Evolutionary conservation across 257 asterid genomes (phyloP).

Genomic region (Solanum piurae): DNA sequence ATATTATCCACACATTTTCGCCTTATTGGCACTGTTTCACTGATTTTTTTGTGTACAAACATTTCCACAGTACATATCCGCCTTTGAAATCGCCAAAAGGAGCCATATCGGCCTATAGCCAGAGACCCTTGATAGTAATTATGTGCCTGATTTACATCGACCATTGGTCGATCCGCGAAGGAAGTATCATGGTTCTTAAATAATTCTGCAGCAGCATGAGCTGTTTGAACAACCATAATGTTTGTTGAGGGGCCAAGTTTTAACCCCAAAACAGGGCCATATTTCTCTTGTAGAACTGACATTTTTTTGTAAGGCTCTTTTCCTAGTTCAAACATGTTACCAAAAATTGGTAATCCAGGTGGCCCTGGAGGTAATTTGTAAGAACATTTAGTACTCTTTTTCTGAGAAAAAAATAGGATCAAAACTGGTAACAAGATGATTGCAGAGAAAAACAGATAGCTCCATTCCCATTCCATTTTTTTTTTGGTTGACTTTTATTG

Average conservation of each 20-base stretch:
- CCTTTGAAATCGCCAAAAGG: constrained; percentile 47
- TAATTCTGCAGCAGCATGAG: constrained; percentile 1
- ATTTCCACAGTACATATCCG: constrained; percentile 48
- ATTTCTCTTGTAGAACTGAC: constrained; percentile 12
- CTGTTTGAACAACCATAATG: constrained; percentile 26
- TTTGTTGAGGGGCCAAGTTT: constrained; percentile 29
- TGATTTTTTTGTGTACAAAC: constrained; percentile 28
- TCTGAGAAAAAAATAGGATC: not conserved
- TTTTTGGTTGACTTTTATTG: not conserved
- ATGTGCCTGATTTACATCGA: constrained; percentile 10
- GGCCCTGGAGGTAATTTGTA: not conserved
- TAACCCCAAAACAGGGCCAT: constrained; percentile 42
- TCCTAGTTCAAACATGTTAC: constrained; percentile 8
- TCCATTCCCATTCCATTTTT: constrained; percentile 14
- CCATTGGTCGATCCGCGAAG: constrained; percentile 16
- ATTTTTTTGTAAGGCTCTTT: constrained; percentile 24
- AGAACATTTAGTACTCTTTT: not conserved
- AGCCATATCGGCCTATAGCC: constrained; percentile 40
- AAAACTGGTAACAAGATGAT: not conserved
- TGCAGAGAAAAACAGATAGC: constrained; percentile 1
- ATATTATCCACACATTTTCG: constrained; percentile 28
- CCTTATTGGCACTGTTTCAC: constrained; percentile 31
- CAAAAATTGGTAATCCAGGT: not conserved
- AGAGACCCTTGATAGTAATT: constrained; percentile 30
- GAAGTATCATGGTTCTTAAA: constrained; percentile 40